Base-by-base conservation (phyloP, 2,329 filamentous ascomycete genomes). In the Fusarium staphyleae region DNA sequence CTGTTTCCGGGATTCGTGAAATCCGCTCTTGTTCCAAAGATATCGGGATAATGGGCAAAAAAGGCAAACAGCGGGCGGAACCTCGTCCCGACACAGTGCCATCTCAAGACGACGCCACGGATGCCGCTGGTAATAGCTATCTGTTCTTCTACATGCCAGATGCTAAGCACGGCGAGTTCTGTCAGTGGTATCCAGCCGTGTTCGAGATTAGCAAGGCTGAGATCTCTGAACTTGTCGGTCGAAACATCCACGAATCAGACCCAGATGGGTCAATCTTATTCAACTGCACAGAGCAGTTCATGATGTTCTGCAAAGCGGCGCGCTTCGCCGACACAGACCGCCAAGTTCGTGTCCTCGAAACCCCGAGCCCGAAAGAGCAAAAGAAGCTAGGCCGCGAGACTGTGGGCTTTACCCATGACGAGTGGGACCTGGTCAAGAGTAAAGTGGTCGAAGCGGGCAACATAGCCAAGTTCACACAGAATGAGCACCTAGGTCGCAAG, bases 271-370 rank as follows among this genome's bases (percentile, higher is more conserved):
- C 42, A 40, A 65, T 74, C 46, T 65, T 58, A 3, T 75, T 76
- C 60, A 62, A 52, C 48, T 74, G 70, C 45, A 70, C 70, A 5
- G 74, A 76, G 57, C 73, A 76, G 50, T 76, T 74, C 59, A 76
- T 76, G 73, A 76, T 75, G 74, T 75, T 70, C 58, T 73, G 71
- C 68, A 75, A 76, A 62, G 74, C 74, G 5, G 65, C 63, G 9
- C 66, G 67, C 6, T 76, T 76, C 55, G 40, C 57, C 48, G 73
- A 76, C 59, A 41, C 24, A 13, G 49, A 45, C 4, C 53, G 59
- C 3, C 63, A 67, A 40, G 44, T 47, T 15, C 57, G 29, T 13
- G 53, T 73, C 19, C 62, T 73, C 19, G 62, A 55, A 2, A 68
- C 67, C 1, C n/a, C 37, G 0, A 57, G 56, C 18, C 68, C 70